Evolutionary conservation across 1,284 basidiomycete species (phyloP).

Genomic region (Athelia sp.): DNA sequence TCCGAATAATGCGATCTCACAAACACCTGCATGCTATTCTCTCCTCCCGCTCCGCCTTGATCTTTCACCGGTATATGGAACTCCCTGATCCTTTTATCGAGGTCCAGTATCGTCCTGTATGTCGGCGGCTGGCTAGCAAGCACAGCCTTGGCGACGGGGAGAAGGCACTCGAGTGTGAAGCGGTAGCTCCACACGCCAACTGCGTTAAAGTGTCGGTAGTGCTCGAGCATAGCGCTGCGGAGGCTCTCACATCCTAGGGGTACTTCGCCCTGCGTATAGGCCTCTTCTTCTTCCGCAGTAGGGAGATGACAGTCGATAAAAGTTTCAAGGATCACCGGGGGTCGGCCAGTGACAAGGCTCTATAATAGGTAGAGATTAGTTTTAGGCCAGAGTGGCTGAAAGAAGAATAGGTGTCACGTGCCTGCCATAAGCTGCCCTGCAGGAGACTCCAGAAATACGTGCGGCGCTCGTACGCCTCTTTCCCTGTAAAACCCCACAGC

Average conservation of each 20-base stretch:
- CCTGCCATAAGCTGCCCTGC: constrained; percentile 40
- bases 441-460: constrained; percentile 53
- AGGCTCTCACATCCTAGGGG: constrained; percentile 37
- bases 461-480: constrained; percentile 47
- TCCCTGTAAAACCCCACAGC: constrained; percentile 42
- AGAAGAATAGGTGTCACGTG: too few relatives aligned
- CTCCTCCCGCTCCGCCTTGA: too few relatives aligned
- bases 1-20: constrained; percentile 42
- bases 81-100: constrained; percentile 40
- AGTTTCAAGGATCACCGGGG: constrained; percentile 34
- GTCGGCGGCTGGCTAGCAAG: constrained; percentile 35
- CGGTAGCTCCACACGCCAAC: constrained; percentile 44
- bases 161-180: constrained; percentile 33
- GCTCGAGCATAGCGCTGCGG: not conserved
- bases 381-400: too few relatives aligned
- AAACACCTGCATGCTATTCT: constrained; percentile 31
- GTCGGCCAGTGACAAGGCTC: constrained; percentile 46
- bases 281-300: constrained; percentile 35
- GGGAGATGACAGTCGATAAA: constrained; percentile 40
- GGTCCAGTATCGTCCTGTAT: constrained; percentile 38
- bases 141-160: constrained; percentile 36
- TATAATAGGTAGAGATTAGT: too few relatives aligned
- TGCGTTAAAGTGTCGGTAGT: constrained; percentile 14
- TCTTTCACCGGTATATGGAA: constrained; percentile 14
- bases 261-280: constrained; percentile 35